Conservation (phyloP, 805 yeast genomes). For the Hanseniaspora singularis region DNA sequence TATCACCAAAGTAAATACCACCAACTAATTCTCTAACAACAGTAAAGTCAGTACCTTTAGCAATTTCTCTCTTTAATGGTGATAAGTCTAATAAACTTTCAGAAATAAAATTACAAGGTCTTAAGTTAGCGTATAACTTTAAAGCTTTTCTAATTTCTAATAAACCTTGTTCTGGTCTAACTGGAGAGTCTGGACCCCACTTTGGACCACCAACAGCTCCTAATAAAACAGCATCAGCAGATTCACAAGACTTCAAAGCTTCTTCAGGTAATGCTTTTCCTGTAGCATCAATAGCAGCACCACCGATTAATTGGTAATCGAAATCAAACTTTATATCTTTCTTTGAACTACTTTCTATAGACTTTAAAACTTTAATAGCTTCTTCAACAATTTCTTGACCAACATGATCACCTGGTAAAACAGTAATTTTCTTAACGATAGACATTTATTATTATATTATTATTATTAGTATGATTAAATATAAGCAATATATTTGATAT, state of each 20-base stretch:
- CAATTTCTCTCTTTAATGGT: slow-evolving; percentile 76
- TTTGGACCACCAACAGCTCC: slow-evolving; percentile 99
- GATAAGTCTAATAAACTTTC: slow-evolving; percentile 75
- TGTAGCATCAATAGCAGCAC: slow-evolving; percentile 95
- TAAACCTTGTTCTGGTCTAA: slow-evolving; percentile 95
- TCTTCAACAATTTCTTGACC: slow-evolving; percentile 83
- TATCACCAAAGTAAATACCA: slow-evolving; percentile 94
- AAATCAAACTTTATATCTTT: slow-evolving; percentile 52
- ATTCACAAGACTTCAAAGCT: slow-evolving; percentile 69
- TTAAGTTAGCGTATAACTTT: slow-evolving; percentile 84
- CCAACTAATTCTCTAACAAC: slow-evolving; percentile 96
- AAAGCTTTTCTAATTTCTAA: slow-evolving; percentile 88
- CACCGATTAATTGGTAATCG: slow-evolving; percentile 82
- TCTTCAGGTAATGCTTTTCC: slow-evolving; percentile 85
- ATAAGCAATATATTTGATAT: neutral
- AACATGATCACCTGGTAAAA: slow-evolving; percentile 94
- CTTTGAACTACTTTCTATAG: slow-evolving; percentile 52
- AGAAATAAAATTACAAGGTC: slow-evolving; percentile 90
- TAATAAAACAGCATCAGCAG: slow-evolving; percentile 84
- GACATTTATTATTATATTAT: too few relatives aligned
- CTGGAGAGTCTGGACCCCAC: slow-evolving; percentile 87
- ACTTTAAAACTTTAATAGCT: slow-evolving; percentile 81
- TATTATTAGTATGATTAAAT: too few relatives aligned
- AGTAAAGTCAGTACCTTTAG: slow-evolving; percentile 78
- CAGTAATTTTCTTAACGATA: slow-evolving; percentile 55